Percentiles rank a stretch among this genome's conserved stretches.
Conservation (phyloP, 2,329 filamentous ascomycete genomes). For the Colletotrichum tropicicola region DNA sequence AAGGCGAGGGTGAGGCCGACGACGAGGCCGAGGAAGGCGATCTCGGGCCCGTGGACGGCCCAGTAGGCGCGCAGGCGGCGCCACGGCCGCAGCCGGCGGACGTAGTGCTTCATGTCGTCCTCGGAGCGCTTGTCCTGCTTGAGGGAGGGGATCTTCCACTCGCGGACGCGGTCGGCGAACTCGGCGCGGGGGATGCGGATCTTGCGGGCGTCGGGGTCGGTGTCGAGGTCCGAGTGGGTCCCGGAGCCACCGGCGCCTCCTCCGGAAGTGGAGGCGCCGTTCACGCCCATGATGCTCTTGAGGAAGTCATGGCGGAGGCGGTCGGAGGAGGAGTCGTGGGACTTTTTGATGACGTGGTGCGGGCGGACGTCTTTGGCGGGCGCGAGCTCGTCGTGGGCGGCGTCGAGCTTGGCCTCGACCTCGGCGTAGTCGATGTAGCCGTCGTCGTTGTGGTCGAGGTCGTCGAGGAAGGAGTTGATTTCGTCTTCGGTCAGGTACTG, state of each 20-base stretch:
- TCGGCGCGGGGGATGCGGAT: slow-evolving; percentile 52
- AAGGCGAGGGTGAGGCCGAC: slow-evolving; percentile 57
- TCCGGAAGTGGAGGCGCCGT: slow-evolving; percentile 40
- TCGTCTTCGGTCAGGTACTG: slow-evolving; percentile 55
- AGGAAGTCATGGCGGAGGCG: slow-evolving; percentile 60
- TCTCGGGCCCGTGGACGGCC: slow-evolving; percentile 62
- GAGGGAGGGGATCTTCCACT: slow-evolving; percentile 58
- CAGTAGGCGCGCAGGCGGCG: slow-evolving; percentile 60
- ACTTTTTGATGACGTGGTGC: slow-evolving; percentile 52
- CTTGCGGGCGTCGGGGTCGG: slow-evolving; percentile 41
- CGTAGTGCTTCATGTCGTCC: slow-evolving; percentile 55
- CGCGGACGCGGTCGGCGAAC: slow-evolving; percentile 53
- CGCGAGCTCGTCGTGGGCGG: slow-evolving; percentile 59
- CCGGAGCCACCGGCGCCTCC: too few relatives aligned
- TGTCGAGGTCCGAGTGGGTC: slow-evolving; percentile 55
- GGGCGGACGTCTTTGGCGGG: slow-evolving; percentile 48
- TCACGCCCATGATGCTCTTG: slow-evolving; percentile 57
- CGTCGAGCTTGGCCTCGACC: slow-evolving; percentile 61
- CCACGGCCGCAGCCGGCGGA: slow-evolving; percentile 53
- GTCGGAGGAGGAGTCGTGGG: slow-evolving; percentile 34
- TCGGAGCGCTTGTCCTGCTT: slow-evolving; percentile 56
- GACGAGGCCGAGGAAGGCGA: slow-evolving; percentile 58
- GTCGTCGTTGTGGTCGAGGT: slow-evolving; percentile 60
- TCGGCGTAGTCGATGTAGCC: slow-evolving; percentile 61
- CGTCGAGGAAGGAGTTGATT: slow-evolving; percentile 60